Base-by-base conservation (phyloP, 1,284 basidiomycete genomes). In the Pseudozyma tsukubaensis region DNA sequence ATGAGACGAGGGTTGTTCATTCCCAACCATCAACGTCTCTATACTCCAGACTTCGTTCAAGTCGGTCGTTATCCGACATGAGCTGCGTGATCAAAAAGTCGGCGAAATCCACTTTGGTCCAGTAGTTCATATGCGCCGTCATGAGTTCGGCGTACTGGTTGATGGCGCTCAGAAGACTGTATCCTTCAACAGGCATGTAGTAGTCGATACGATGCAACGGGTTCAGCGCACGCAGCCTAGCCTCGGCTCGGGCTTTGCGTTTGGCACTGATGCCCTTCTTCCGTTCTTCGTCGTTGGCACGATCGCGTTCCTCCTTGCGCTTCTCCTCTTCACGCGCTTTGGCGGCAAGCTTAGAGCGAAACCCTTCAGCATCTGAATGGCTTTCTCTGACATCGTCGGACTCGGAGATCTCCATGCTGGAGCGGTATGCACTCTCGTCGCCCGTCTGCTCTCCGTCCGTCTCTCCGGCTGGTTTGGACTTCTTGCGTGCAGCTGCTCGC, bases 111-210 rank as follows among this genome's bases (percentile, higher is more conserved):
- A 63, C 36, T 36, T 68, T 72, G 21, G 70, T 70, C 82, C 82
- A 83, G 65, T 83, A 83, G 53, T 64, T 73, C 72, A 78, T 74
- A 43, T 83, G 81, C 0, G 76, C 68, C 29, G 72, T 79, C 50
- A 83, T 65, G 64, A 83, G 75, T 24, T 83, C 80, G 1, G 71
- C 43, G 34, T 78, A 78, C 48, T 76, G 76, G 48, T 78, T 75
- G 59, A 73, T 68, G 21, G 61, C 49, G 59, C 69, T 76, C 10
- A 78, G 56, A 44, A 76, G 44, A 21, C 65, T 56, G 51, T 72
- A 75, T 2, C 69, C 56, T 53, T 77, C 65, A n/a, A 76, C 63
- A 3, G 77, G 77, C 61, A 79, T 74, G 55, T 68, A 60, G 18
- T 65, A 79, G 51, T 79, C 78, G 43, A 78, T 65, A 0, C 67